These are phyloP conservation scores for Nelumbo lutea DNA, from an alignment of 164 flowering plant genomes.

Conservation along the genomic window DNA sequence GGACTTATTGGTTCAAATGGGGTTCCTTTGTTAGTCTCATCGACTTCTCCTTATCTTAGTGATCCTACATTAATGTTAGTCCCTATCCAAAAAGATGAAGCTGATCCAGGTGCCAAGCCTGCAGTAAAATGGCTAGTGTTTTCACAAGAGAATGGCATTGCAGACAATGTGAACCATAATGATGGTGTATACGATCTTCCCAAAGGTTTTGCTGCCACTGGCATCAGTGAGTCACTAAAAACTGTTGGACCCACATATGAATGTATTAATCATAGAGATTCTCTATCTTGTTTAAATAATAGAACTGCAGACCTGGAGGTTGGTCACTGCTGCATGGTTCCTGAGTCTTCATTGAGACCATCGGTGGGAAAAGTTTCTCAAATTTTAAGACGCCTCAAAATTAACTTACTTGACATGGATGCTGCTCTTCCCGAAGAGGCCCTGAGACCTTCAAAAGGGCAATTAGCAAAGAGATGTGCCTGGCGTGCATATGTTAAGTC, in stretches of 20 bases:
- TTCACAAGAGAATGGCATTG: slow-evolving; percentile 11
- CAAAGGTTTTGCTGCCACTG: slow-evolving; percentile 15
- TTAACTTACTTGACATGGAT: slow-evolving; percentile 87
- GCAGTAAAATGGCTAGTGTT: slow-evolving; percentile 8
- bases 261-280: slow-evolving; percentile 15
- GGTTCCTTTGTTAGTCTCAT: slow-evolving; percentile 51
- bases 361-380: slow-evolving; percentile 55
- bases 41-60: slow-evolving; percentile 35
- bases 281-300: slow-evolving; percentile 10
- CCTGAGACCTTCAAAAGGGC: slow-evolving; percentile 51
- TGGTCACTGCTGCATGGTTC: slow-evolving; percentile 40
- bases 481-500: slow-evolving; percentile 91
- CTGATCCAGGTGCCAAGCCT: slow-evolving; percentile 10
- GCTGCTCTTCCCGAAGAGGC: slow-evolving; percentile 82
- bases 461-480: slow-evolving; percentile 49
- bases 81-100: slow-evolving; percentile 13
- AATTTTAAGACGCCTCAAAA: slow-evolving; percentile 64
- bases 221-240: slow-evolving; percentile 10
- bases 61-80: slow-evolving; percentile 33
- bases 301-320: slow-evolving; percentile 20
- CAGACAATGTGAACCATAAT: slow-evolving; percentile 3
- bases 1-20: slow-evolving; percentile 81
- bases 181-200: slow-evolving; percentile 7
- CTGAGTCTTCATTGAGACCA: slow-evolving; percentile 62
- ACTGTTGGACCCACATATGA: slow-evolving; percentile 15